Base-by-base conservation (phyloP, 306 rosid genomes). In the Rubus idaeus region DNA sequence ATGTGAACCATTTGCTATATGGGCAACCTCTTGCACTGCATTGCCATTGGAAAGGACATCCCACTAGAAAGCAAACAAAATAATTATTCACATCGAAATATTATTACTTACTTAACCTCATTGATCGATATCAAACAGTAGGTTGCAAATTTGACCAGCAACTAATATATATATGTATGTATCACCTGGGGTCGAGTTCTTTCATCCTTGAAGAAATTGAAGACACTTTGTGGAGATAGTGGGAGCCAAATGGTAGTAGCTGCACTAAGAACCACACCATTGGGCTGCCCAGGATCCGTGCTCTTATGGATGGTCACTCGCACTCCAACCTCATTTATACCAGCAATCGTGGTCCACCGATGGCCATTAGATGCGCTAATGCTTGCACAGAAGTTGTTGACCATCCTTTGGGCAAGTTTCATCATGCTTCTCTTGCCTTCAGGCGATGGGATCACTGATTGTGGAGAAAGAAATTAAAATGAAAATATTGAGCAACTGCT, bases 361-460 rank as follows among this genome's bases (percentile, higher is more conserved):
- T 89, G 98, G 13, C 97, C 87, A 0, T 88, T 75, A 6, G 98
- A 95, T 64, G 98, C 63, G 79, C 96, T 81, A 68, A 95, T 85
- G 86, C 96, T 89, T 10, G 95, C 79, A 65, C 97, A 95, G 75
- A 95, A 95, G 78, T 88, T 89, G 64, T 83, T 87, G 3, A 95
- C 89, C 98, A 95, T 92, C 78, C 97, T 86, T 79, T 92, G 98
- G n/a, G 98, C 96, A 23, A 95, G 96, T 58, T 88, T 95, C 97
- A 95, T 95, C 96, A 95, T 83, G 89, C 98, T 95, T 68, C 88
- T 86, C 82, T 89, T 95, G 46, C 98, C 98, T 23, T 90, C 96
- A 6, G 91, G 77, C 0, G 96, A 90, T 8, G 98, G 97, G 81
- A 95, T 90, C 58, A 90, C 98, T 95, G 75, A 68, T 75, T 76